A percentile compares a stretch with the other conserved stretches of the same genome.
These are phyloP conservation scores for Coemansia furcata DNA, from an alignment of 192 early-diverging fungal genomes.

Conservation along the genomic window DNA sequence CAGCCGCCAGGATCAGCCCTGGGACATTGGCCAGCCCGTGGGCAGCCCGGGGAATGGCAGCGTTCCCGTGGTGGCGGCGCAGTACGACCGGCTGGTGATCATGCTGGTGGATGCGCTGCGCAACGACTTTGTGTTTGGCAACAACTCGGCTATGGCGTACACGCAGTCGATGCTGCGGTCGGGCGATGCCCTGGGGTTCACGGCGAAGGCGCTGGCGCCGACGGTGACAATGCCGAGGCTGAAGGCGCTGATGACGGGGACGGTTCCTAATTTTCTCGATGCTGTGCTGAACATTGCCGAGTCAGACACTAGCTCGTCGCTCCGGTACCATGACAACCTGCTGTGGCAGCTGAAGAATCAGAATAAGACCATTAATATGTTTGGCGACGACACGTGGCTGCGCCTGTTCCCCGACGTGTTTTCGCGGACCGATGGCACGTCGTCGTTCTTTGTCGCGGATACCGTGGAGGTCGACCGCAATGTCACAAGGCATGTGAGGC, in stretches of 20 bases:
- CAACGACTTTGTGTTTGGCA: constrained; percentile 70
- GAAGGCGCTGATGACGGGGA: constrained; percentile 75
- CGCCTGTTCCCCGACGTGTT: constrained; percentile 78
- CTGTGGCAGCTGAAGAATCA: constrained; percentile 61
- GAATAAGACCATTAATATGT: constrained; percentile 67
- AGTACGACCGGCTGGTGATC: constrained; percentile 60
- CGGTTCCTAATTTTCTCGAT: constrained; percentile 78
- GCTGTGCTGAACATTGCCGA: constrained; percentile 83
- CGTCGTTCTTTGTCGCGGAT: constrained; percentile 59
- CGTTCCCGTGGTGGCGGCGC: not conserved
- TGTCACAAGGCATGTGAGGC: constrained; percentile 64
- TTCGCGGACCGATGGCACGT: constrained; percentile 60
- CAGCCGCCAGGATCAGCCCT: constrained; percentile 30
- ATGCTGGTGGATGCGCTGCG: constrained; percentile 78
- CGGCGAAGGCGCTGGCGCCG: constrained; percentile 57
- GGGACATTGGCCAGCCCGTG: constrained; percentile 3
- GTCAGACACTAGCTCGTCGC: constrained; percentile 60
- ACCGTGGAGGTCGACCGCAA: constrained; percentile 74
- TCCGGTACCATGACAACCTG: constrained; percentile 70
- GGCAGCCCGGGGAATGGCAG: not conserved
- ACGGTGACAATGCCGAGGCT: constrained; percentile 81
- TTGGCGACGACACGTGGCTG: constrained; percentile 98
- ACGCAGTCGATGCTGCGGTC: constrained; percentile 56
- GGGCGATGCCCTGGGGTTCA: constrained; percentile 46
- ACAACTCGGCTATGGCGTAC: constrained; percentile 64